Base-by-base conservation (phyloP, 352 stramenopile species). In the Globisporangium megalacanthum region DNA sequence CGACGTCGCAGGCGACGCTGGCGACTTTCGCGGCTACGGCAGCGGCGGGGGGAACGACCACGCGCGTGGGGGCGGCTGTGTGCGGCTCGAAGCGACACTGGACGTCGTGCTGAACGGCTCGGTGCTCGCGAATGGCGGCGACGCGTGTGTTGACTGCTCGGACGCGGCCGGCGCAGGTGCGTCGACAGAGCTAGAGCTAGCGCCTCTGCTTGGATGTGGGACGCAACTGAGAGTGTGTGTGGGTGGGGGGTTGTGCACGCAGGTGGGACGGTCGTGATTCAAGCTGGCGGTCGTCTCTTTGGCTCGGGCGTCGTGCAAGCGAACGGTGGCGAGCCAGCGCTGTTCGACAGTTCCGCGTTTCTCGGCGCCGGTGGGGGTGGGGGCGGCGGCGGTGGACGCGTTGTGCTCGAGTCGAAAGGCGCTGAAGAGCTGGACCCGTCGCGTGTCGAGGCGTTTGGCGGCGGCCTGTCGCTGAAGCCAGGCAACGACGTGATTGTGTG, bases 21-120 rank as follows among this genome's bases (percentile, higher is more conserved):
- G 69, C 19, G 85, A 88, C 57, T 95, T 95, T 53, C 78, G 79
- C 62, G 85, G 81, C 13, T 95, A 93, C 61, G 85, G 85, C 4
- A 95, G 83, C 62, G 85, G 85, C 15, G 85, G 85, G 25, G 83
- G 85, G 25, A 73, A 69, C 53, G 75, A 88, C 54, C 22, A 67
- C 2, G 72, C 70, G 54, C 81, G 83, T 9, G 85, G 85, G 15
- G 85, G 80, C 13, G 85, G 85, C 8, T 66, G 79, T 5, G 79
- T 95, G 42, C 61, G 71, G 8, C 45, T 95, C 15, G 51, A 67
- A 6, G 71, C 69, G 2, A 60, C 49, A 2, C 53, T 56, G 11
- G 66, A 72, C 49, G 55, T 90, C 0, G 53, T 80, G n/a, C 56
- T 90, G 13, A 81, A 92, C 62, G 85, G 85, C 22, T 77, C 67